These are phyloP conservation scores for Cystobasidium slooffiae DNA, from an alignment of 1,284 basidiomycete species.

Conservation along the genomic window DNA sequence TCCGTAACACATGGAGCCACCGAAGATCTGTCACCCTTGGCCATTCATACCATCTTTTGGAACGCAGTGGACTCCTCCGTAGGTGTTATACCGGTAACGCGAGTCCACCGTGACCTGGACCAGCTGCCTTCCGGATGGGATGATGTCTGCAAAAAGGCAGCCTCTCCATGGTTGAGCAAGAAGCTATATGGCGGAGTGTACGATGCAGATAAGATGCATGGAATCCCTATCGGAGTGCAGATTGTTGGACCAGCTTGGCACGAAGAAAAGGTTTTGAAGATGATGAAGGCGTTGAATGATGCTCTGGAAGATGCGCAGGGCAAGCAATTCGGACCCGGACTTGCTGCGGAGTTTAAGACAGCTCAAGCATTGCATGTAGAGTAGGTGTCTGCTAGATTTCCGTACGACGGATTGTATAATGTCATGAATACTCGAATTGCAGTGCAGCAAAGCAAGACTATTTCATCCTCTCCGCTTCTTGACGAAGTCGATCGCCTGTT, in stretches of 20 bases:
- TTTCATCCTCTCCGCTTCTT: not conserved
- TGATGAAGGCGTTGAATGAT: conserved; percentile 79
- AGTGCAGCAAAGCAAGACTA: not conserved
- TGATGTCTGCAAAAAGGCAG: conserved; percentile 44
- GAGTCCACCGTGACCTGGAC: conserved; percentile 65
- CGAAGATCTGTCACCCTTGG: conserved; percentile 53
- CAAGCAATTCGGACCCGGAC: conserved; percentile 3
- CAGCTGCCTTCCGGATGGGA: conserved; percentile 67
- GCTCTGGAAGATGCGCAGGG: conserved; percentile 62
- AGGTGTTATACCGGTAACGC: conserved; percentile 62
- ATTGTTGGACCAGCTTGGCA: conserved; percentile 76
- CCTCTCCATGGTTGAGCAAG: conserved; percentile 6
- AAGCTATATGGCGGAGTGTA: conserved; percentile 60
- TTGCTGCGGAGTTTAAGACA: too few relatives aligned
- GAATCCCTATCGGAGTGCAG: conserved; percentile 82
- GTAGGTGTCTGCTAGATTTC: too few relatives aligned
- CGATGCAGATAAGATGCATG: conserved; percentile 71
- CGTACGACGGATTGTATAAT: too few relatives aligned
- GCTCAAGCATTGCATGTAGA: too few relatives aligned
- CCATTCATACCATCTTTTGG: conserved; percentile 58
- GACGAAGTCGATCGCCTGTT: not conserved
- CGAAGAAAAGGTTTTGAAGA: conserved; percentile 80
- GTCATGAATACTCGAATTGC: not conserved
- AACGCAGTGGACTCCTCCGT: conserved; percentile 79
- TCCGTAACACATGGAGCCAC: conserved; percentile 50